Evolutionary conservation across 2,329 filamentous ascomycete species (phyloP), one percentile per base, ranked within the genome.

Genomic region (Talaromyces albobiverticillius): DNA sequence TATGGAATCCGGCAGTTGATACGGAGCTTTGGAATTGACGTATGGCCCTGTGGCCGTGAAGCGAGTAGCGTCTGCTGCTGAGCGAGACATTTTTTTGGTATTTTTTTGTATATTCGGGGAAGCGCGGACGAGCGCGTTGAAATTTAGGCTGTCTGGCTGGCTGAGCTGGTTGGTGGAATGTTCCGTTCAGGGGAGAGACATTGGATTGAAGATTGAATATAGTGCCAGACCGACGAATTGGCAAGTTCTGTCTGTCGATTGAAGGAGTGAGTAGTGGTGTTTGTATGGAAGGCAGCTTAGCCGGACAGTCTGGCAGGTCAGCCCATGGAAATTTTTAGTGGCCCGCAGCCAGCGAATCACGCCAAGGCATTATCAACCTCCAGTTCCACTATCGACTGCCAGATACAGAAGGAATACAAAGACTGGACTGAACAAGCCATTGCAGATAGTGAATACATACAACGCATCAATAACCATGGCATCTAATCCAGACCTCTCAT

Each of bases 11-110:
- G 70, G 66, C 9, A 71, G 62, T 45, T 68, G 65, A 62, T 65
- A 71, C 20, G 66, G 67, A 42, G 63, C 62, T 55, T 75, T 75
- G 54, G 73, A 72, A 61, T 66, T 73, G 60, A 75, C 75, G 67
- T 78, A 76, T 29, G 76, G 76, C 53, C 74, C 74, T 55, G 75
- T 78, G 56, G 76, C 76, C 57, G 76, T 79, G 67, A 79, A 79
- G 57, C 76, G 71, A 59, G 76, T 79, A 63, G 75, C 74, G 64
- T 79, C 75, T 60, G 73, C 70, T 56, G 76, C 74, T 64, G 72
- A 76, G 65, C 71, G 75, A 64, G 74, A 74, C 74, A 77, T 76
- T 56, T 7, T n/a, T 42, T 41, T 25, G 2, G 3, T 32, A 3
- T 36, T 18, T 42, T 14, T 26, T 20, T 18, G n/a, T 49, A 8